Evolutionary conservation across 768 basidiomycete species (phyloP), one percentile per base, ranked within the genome.

Genomic region (Exidia glandulosa): DNA sequence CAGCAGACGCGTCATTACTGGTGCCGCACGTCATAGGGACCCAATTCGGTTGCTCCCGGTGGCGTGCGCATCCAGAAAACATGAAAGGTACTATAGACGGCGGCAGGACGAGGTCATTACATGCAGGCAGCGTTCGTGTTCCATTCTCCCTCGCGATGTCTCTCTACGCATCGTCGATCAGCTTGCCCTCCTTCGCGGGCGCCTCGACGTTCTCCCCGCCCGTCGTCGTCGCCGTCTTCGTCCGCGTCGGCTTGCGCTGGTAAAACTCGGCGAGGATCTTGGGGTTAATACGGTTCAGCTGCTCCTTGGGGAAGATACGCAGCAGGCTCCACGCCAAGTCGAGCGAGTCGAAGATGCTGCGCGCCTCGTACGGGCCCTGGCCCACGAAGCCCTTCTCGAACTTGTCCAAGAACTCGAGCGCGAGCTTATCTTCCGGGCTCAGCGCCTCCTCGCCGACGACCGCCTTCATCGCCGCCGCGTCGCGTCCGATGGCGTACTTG

Each of bases 391-490:
- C 87, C 59, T 85, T 87, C 75, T 99, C 96, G 73, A 99, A 99
- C 74, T 95, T 92, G 70, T 95, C 93, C 65, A 99, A 75, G 80
- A 99, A 99, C 73, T 98, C 94, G 56, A 99, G 76, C 9, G 95
- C 94, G 37, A 96, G 81, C 75, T 96, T 97, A 74, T 99, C 96
- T 73, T 98, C 96, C 0, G 83, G 76, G 48, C 90, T 94, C 66
- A 98, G 74, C 25, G 96, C 94, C 73, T 99, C 96, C 75, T 98
- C 96, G 67, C 96, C 96, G 57, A 99, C 96, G 47, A 98, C 96
- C 62, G 96, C 96, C 73, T 98, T 98, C 96, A 99, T 99, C 13
- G 94, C 81, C 2, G 94, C 93, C 55, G 94, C 95, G 69, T 97
- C 95, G 70, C 92, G 85, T 56, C 94, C 95, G 68, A 96, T 95